phyloP scores from a whole-genome alignment of 2,329 filamentous ascomycete species.

The Beauveria asiatica region DNA sequence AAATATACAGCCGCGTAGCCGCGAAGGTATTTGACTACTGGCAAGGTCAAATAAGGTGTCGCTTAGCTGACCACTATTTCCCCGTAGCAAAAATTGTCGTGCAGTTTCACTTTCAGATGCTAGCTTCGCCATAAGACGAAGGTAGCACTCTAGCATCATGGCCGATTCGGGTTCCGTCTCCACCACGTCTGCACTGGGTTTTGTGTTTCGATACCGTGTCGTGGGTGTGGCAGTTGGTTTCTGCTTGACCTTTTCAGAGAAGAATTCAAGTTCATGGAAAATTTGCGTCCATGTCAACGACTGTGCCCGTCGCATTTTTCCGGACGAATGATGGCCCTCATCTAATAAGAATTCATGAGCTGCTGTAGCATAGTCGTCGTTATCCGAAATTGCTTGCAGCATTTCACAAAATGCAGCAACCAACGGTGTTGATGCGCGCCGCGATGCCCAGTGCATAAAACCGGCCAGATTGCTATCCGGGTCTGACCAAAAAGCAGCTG shows the following conservation, averaged over 20 bases:
- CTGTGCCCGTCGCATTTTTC: constrained; percentile 72
- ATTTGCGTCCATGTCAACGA: constrained; percentile 92
- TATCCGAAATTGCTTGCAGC: constrained; percentile 78
- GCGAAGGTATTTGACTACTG: constrained; percentile 64
- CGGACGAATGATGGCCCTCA: constrained; percentile 64
- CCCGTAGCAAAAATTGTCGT: constrained; percentile 62
- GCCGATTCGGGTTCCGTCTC: constrained; percentile 84
- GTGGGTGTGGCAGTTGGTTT: constrained; percentile 43
- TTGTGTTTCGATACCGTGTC: constrained; percentile 44
- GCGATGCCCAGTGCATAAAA: constrained; percentile 95
- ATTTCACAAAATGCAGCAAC: constrained; percentile 96
- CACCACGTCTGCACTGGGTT: constrained; percentile 56
- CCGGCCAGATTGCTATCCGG: constrained; percentile 88
- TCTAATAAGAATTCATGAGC: constrained; percentile 87
- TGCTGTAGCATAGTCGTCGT: constrained; percentile 70
- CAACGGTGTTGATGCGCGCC: constrained; percentile 87
- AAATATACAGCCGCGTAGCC: constrained; percentile 78
- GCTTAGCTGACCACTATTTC: constrained; percentile 55
- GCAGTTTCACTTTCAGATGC: constrained; percentile 64
- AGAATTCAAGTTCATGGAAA: constrained; percentile 80
- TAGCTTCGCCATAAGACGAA: constrained; percentile 78
- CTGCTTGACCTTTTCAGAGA: constrained; percentile 69
- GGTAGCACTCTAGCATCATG: constrained; percentile 94
- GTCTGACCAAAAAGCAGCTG: constrained; percentile 85
- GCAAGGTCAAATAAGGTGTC: constrained; percentile 72